A percentile compares a stretch with the other conserved stretches of the same genome.
phyloP scores from a whole-genome alignment of 306 rosid genomes.

The Quercus robur region DNA sequence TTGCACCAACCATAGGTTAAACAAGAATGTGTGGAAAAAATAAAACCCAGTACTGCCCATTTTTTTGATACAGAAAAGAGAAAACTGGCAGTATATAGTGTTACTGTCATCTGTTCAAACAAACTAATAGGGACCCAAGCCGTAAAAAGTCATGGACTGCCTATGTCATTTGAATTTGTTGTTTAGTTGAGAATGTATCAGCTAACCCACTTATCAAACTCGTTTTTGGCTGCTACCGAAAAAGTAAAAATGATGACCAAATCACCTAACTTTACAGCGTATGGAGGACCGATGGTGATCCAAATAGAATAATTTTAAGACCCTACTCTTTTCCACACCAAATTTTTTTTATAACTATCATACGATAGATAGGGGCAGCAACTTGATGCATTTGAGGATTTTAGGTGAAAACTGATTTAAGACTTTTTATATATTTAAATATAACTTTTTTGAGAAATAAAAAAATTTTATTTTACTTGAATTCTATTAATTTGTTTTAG shows the following conservation, averaged over 20 bases:
- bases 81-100: not conserved
- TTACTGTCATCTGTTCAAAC: not conserved
- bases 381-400: fast-evolving
- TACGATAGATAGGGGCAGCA: fast-evolving
- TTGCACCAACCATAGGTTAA: not conserved
- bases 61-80: too few species aligned
- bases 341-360: too few species aligned
- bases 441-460: too few species aligned
- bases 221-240: not conserved
- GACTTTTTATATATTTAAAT: too few species aligned
- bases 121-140: not conserved
- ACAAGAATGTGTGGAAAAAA: not conserved
- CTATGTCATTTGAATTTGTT: not conserved
- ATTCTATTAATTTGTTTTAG: too few species aligned
- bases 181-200: not conserved
- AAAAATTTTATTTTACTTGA: too few species aligned
- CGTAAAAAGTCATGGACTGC: not conserved
- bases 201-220: constrained; percentile 16
- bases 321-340: too few species aligned
- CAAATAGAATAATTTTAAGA: not conserved
- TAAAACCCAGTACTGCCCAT: too few species aligned
- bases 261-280: not conserved
- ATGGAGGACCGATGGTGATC: not conserved
- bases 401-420: too few species aligned
- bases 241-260: constrained; percentile 1